Percentiles rank a stretch among this genome's conserved stretches.
Conservation (phyloP, 2,329 filamentous ascomycete genomes). For the Chrysosporium queenslandicum region DNA sequence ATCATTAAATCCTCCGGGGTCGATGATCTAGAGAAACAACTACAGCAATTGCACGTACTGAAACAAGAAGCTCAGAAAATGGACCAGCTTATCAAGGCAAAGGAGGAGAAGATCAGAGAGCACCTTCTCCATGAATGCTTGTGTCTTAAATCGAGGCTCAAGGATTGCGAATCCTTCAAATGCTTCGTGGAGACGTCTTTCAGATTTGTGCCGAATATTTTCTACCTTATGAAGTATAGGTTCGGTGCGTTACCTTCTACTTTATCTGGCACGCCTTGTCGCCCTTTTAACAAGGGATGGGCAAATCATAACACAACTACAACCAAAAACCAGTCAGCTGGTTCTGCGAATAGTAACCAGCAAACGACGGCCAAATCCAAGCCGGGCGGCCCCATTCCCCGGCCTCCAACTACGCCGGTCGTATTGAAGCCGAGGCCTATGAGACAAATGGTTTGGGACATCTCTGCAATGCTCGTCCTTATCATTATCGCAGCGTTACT, state of each 20-base stretch:
- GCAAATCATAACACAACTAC: background rate
- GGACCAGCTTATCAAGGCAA: constrained; percentile 21
- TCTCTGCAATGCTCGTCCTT: constrained; percentile 38
- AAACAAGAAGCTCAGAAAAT: constrained; percentile 21
- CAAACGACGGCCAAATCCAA: background rate
- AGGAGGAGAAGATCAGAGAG: constrained; percentile 23
- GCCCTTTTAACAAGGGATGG: constrained; percentile 1
- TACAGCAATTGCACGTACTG: constrained; percentile 22
- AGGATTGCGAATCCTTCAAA: constrained; percentile 21
- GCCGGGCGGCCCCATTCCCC: background rate
- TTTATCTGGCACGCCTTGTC: constrained; percentile 15
- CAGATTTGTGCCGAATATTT: constrained; percentile 23
- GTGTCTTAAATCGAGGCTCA: constrained; percentile 19
- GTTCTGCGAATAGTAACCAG: background rate
- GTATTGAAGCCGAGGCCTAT: constrained; percentile 7
- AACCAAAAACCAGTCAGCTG: background rate
- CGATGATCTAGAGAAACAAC: constrained; percentile 20
- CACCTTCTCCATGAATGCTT: constrained; percentile 25
- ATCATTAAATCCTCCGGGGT: background rate
- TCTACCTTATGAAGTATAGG: constrained; percentile 22
- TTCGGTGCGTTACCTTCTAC: constrained; percentile 22
- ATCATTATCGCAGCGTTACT: constrained; percentile 29
- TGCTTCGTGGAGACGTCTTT: constrained; percentile 26
- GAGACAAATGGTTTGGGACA: constrained; percentile 24
- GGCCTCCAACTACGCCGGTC: constrained; percentile 4